Base-by-base conservation (phyloP, 2,329 filamentous ascomycete species). In the Aspergillus carbonarius region DNA sequence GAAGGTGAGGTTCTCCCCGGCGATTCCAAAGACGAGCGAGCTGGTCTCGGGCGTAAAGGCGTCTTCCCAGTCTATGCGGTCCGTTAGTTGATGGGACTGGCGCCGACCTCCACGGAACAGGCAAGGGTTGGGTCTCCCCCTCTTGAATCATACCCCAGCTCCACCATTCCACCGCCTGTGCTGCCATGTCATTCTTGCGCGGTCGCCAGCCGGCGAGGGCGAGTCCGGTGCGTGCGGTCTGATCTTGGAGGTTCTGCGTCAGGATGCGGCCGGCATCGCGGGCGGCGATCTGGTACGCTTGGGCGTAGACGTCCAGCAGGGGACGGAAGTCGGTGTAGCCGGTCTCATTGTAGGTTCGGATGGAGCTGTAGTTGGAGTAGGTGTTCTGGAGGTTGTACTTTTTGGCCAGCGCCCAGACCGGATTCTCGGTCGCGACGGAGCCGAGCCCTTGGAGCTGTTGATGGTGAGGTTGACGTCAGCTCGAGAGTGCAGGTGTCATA, bases 171-270 rank as follows among this genome's bases (percentile, higher is more conserved):
- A 85, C 79, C 0, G 86, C 84, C 57, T 86, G 83, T 2, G 78
- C 80, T 13, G 80, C 74, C 75, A 83, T 82, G 53, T 87, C 78
- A 42, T 70, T 47, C 55, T 78, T 78, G 55, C 78, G 79, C 0
- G 86, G 85, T 54, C 83, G 84, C 86, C 87, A 90, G 1, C 83
- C 86, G 0, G 81, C 81, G n/a, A 87, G 68, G 9, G 78, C 80
- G 7, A 89, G 72, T 0, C 83, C 88, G 0, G 83, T 80, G 23
- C 87, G 82, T n/a, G 80, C 78, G 35, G 81, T 87, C 9, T 80
- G 77, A 65, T 90, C 87, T 63, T 88, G 85, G 8, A 86, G 70
- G 61, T 88, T 88, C 1, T 86, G 72, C 0, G 72, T 77, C 12
- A 88, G 72, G n/a, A 87, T 78, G 1, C 76, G 76, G 1, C 87